Evolutionary conservation across 768 basidiomycete species (phyloP).

Genomic region (Boletus insuetus): DNA sequence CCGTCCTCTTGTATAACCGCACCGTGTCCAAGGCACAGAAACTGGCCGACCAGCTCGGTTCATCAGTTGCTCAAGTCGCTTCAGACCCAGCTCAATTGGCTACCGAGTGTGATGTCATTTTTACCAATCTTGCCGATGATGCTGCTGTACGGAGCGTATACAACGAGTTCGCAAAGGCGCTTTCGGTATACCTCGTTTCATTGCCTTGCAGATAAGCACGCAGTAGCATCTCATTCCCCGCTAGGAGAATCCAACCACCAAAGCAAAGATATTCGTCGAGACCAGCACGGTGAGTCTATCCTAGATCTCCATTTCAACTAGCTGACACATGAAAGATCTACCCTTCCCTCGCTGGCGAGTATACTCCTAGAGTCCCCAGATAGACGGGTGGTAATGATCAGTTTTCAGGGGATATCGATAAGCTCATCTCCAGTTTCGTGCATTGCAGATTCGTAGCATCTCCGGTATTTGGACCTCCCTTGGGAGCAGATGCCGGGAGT

Average conservation of each 20-base stretch:
- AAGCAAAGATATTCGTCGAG: slow-evolving; percentile 78
- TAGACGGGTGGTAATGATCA: background rate
- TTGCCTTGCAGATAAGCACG: background rate
- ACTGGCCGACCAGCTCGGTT: slow-evolving; percentile 54
- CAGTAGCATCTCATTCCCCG: background rate
- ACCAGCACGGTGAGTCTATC: slow-evolving; percentile 68
- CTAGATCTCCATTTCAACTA: background rate
- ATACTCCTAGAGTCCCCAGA: background rate
- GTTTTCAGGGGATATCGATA: slow-evolving; percentile 62
- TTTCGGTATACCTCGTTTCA: slow-evolving; percentile 43
- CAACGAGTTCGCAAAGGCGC: slow-evolving; percentile 52
- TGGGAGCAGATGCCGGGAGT: slow-evolving; percentile 59
- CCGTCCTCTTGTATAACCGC: slow-evolving; percentile 79
- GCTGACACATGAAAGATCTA: slow-evolving; percentile 44
- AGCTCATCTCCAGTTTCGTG: slow-evolving; percentile 53
- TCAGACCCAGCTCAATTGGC: slow-evolving; percentile 57
- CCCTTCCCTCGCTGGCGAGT: slow-evolving; percentile 47
- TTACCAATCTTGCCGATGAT: slow-evolving; percentile 74
- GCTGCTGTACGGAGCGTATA: slow-evolving; percentile 65
- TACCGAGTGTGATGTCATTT: slow-evolving; percentile 65
- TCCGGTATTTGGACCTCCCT: slow-evolving; percentile 76
- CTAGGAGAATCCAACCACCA: slow-evolving; percentile 42
- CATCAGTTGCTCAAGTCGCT: slow-evolving; percentile 53
- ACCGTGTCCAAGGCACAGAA: slow-evolving; percentile 56
- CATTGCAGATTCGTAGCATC: slow-evolving; percentile 66